Percentiles rank a stretch among this genome's conserved stretches.
phyloP scores from a whole-genome alignment of 352 stramenopile species.

The Phytophthora litchii region DNA sequence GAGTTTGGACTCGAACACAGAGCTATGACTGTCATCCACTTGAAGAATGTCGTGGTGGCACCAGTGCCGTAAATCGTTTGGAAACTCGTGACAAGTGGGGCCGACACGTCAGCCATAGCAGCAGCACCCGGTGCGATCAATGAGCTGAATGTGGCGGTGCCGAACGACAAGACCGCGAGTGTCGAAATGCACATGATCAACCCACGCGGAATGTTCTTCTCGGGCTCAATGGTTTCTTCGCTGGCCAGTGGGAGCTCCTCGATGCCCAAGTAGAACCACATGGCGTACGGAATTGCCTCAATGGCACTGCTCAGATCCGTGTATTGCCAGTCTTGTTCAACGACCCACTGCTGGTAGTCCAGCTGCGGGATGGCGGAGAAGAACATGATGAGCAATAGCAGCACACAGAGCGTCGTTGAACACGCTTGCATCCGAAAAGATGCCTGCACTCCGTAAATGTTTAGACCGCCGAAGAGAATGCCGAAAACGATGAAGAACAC shows the following conservation, averaged over 20 bases:
- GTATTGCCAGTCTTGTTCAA: conserved; percentile 59
- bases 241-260: conserved; percentile 34
- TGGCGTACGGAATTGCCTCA: conserved; percentile 60
- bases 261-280: conserved; percentile 60
- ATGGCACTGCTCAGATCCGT: conserved; percentile 50
- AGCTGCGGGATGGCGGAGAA: conserved; percentile 50
- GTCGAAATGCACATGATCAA: conserved; percentile 61
- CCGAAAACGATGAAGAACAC: conserved; percentile 59
- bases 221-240: conserved; percentile 31
- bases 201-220: conserved; percentile 36
- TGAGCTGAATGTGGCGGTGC: conserved; percentile 61
- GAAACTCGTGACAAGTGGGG: conserved; percentile 47
- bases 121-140: conserved; percentile 51
- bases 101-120: conserved; percentile 46
- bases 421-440: conserved; percentile 65
- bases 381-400: conserved; percentile 65
- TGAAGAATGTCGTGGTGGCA: conserved; percentile 57
- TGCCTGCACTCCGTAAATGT: conserved; percentile 54
- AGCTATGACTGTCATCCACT: conserved; percentile 61
- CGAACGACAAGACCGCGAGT: conserved; percentile 56
- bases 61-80: conserved; percentile 56
- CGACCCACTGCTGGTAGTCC: conserved; percentile 59
- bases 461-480: conserved; percentile 57
- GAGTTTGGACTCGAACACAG: conserved; percentile 65
- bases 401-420: conserved; percentile 50